Evolutionary conservation across 2,329 filamentous ascomycete species (phyloP).

Genomic region (Calonectria pteridis): DNA sequence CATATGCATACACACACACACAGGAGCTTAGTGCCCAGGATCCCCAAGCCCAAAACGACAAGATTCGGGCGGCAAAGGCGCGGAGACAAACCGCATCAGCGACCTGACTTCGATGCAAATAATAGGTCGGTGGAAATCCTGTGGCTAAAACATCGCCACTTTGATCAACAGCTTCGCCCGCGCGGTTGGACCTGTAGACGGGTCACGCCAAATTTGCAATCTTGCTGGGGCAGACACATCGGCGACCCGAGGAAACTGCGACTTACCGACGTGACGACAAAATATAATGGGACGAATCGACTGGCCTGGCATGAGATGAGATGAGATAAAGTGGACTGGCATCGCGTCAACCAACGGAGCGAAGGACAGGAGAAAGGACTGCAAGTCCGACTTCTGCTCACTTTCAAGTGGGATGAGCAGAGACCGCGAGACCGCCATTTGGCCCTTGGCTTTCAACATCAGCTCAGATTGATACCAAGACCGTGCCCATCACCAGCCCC

Average conservation of each 20-base stretch:
- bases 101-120: not conserved
- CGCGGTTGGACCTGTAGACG: not conserved
- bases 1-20: not conserved
- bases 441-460: not conserved
- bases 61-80: not conserved
- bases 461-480: not conserved
- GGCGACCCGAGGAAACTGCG: not conserved
- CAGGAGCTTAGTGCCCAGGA: not conserved
- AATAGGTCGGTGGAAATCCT: not conserved
- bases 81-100: not conserved
- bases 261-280: not conserved
- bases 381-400: conserved; percentile 13
- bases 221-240: not conserved
- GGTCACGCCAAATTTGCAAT: conserved; percentile 3
- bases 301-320: conserved; percentile 2
- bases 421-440: not conserved
- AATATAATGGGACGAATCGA: not conserved
- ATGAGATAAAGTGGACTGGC: not conserved
- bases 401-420: conserved; percentile 39
- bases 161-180: not conserved
- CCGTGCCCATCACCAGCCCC: not conserved
- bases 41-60: not conserved
- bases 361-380: not conserved
- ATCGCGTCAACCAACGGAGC: conserved; percentile 4
- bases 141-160: not conserved